Conservation (phyloP, 345 rosid genomes). For the Leavenworthia alabamica region DNA sequence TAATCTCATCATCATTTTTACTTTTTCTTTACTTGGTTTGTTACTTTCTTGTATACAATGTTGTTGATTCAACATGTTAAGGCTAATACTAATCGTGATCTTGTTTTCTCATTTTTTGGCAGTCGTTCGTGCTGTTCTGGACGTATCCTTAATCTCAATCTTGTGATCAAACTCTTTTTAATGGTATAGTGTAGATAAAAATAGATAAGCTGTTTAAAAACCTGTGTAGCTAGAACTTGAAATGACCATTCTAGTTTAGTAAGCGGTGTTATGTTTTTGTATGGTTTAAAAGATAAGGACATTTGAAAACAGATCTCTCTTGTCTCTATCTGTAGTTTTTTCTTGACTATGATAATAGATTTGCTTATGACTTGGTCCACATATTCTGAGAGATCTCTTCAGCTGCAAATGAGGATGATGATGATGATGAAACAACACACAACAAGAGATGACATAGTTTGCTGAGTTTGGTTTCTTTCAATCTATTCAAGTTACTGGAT, state of each 20-base stretch:
- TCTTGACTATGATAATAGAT: conserved; percentile 56
- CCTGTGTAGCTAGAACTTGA: not conserved
- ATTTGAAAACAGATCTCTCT: not conserved
- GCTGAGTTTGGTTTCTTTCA: not conserved
- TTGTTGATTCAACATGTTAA: not conserved
- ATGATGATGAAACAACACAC: conserved; percentile 15
- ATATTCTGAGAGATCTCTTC: conserved; percentile 58
- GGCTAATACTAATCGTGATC: not conserved
- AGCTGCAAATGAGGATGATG: conserved; percentile 11
- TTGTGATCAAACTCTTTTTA: not conserved
- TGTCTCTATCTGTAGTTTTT: conserved; percentile 17
- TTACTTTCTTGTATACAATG: not conserved
- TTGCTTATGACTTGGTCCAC: conserved; percentile 94
- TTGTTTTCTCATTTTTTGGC: conserved; percentile 35
- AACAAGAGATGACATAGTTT: not conserved
- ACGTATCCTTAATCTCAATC: conserved; percentile 50
- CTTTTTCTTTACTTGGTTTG: not conserved
- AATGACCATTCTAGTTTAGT: not conserved
- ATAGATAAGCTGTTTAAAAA: not conserved
- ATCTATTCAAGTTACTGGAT: conserved; percentile 3
- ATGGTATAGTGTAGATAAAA: not conserved
- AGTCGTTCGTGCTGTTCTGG: conserved; percentile 99
- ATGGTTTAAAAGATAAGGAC: not conserved
- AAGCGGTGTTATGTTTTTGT: not conserved
- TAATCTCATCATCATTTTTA: conserved; percentile 26